Evolutionary conservation across 306 rosid species (phyloP).

Genomic region (Vigna mungo): DNA sequence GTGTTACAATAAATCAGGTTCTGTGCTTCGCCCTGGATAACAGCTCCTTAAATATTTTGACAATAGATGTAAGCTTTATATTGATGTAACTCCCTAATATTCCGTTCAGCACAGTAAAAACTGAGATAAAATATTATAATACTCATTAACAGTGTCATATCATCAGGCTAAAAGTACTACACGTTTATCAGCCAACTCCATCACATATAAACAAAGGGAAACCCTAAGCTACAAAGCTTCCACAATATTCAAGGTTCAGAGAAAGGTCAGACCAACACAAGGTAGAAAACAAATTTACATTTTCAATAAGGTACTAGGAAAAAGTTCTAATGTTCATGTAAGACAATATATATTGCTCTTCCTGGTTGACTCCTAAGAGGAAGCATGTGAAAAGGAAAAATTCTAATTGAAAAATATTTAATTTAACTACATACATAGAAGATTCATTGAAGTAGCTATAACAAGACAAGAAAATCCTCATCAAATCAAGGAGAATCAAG

Average conservation of each 20-base stretch:
- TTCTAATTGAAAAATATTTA: constrained; percentile 13
- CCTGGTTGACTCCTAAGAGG: background rate
- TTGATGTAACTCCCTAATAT: background rate
- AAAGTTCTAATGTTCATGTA: constrained; percentile 13
- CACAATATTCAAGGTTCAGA: background rate
- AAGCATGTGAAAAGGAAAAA: constrained; percentile 2
- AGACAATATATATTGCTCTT: constrained; percentile 19
- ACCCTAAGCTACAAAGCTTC: background rate
- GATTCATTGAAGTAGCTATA: constrained; percentile 4
- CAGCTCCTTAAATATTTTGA: constrained; percentile 24
- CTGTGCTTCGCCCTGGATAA: constrained; percentile 32
- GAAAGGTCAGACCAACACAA: constrained; percentile 9
- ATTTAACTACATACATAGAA: constrained; percentile 19
- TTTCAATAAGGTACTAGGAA: constrained; percentile 24
- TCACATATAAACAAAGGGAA: constrained; percentile 4
- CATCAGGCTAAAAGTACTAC: background rate
- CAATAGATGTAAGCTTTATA: constrained; percentile 28
- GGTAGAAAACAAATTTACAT: constrained; percentile 21
- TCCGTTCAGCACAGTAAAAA: constrained; percentile 3
- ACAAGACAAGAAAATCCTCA: constrained; percentile 17
- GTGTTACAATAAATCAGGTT: constrained; percentile 28
- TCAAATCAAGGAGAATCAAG: constrained; percentile 35
- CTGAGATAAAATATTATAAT: background rate
- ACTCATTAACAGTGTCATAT: constrained; percentile 11
- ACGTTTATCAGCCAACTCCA: constrained; percentile 8